Conservation (phyloP, 352 stramenopile genomes). For the Phytophthora chlamydospora region DNA sequence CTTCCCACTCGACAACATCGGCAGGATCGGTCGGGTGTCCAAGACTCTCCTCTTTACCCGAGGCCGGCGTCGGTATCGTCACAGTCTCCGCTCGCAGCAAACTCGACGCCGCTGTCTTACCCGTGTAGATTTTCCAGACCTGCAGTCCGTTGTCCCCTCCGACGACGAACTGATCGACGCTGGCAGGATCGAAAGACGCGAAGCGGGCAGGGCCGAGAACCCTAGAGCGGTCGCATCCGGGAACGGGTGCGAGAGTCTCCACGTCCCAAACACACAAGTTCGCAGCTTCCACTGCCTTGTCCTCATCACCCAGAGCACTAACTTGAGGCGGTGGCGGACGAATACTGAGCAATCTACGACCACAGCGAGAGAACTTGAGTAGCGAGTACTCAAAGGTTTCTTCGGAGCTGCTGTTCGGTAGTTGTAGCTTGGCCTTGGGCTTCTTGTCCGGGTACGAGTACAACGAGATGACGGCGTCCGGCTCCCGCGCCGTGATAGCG, state of each 20-base stretch:
- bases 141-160: constrained; percentile 67
- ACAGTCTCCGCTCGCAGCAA: constrained; percentile 39
- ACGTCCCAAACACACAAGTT: constrained; percentile 70
- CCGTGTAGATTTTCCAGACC: constrained; percentile 74
- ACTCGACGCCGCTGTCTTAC: constrained; percentile 32
- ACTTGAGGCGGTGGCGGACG: constrained; percentile 21
- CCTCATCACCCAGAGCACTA: background rate
- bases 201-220: constrained; percentile 38
- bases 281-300: constrained; percentile 9
- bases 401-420: constrained; percentile 14
- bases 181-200: constrained; percentile 74
- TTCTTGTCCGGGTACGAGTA: constrained; percentile 86
- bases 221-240: constrained; percentile 40
- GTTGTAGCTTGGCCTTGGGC: constrained; percentile 54
- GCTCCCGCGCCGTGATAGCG: constrained; percentile 59
- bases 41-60: constrained; percentile 1
- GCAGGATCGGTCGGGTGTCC: constrained; percentile 5
- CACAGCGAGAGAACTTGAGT: constrained; percentile 76
- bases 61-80: constrained; percentile 2
- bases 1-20: constrained; percentile 49
- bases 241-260: constrained; percentile 52
- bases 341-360: constrained; percentile 59
- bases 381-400: constrained; percentile 64
- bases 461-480: constrained; percentile 58
- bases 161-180: constrained; percentile 63